Evolutionary conservation across 768 basidiomycete genomes (phyloP).

Genomic region (Psilocybe cubensis): DNA sequence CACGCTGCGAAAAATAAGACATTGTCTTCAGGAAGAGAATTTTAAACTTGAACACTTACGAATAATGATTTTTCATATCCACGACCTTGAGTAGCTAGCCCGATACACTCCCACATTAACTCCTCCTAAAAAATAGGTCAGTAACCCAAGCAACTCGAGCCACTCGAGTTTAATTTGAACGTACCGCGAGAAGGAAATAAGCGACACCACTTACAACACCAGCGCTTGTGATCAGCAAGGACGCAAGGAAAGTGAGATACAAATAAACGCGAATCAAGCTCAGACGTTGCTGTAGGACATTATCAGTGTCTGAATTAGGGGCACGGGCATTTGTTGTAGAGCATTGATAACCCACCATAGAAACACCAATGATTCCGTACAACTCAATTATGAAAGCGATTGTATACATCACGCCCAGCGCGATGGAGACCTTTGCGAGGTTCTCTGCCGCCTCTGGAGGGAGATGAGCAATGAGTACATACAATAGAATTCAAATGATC

Average conservation of each 20-base stretch:
- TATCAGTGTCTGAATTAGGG: too few relatives aligned
- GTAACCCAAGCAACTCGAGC: not conserved
- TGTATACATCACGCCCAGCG: constrained; percentile 41
- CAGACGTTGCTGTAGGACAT: constrained; percentile 29
- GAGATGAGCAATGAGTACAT: not conserved
- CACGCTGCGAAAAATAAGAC: constrained; percentile 26
- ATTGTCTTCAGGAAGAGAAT: not conserved
- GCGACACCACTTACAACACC: constrained; percentile 37
- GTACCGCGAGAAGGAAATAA: constrained; percentile 42
- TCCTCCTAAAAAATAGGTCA: constrained; percentile 33
- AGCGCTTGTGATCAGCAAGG: constrained; percentile 36
- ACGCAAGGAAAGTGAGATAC: constrained; percentile 38
- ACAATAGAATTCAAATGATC: not conserved
- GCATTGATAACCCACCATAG: constrained; percentile 22
- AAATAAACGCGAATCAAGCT: constrained; percentile 30
- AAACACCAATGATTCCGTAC: constrained; percentile 34
- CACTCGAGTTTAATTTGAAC: constrained; percentile 15
- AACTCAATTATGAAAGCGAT: constrained; percentile 32
- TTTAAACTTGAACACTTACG: constrained; percentile 24
- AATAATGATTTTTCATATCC: constrained; percentile 40
- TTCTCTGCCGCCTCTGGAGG: constrained; percentile 28
- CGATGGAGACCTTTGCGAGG: constrained; percentile 37
- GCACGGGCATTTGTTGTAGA: not conserved
- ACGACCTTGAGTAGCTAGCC: constrained; percentile 35
- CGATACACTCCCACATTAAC: constrained; percentile 38